phyloP scores from a whole-genome alignment of 129 eudicot genomes.

The Flaveria bidentis region DNA sequence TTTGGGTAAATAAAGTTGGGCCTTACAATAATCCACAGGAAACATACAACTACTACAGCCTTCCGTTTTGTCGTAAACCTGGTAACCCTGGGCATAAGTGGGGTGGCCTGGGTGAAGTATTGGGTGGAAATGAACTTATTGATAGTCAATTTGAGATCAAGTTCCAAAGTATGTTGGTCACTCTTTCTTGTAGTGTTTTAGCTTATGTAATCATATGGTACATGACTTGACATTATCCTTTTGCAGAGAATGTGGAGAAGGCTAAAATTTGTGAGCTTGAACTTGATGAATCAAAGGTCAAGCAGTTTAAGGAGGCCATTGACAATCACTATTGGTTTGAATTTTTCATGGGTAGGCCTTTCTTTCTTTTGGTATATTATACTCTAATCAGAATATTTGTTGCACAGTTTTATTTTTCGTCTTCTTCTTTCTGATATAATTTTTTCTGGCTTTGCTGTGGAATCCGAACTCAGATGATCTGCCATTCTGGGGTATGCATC shows the following conservation, averaged over 20 bases:
- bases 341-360: constrained; percentile 79
- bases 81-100: constrained; percentile 72
- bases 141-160: constrained; percentile 77
- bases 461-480: constrained; percentile 63
- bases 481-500: constrained; percentile 84
- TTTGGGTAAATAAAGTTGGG: constrained; percentile 92
- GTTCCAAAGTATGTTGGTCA: constrained; percentile 57
- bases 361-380: background rate
- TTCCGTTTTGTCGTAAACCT: constrained; percentile 73
- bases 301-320: constrained; percentile 81
- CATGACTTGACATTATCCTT: constrained; percentile 15
- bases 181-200: constrained; percentile 2
- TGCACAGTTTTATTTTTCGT: background rate
- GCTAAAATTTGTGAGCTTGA: constrained; percentile 66
- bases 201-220: constrained; percentile 4
- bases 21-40: constrained; percentile 92
- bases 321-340: constrained; percentile 92
- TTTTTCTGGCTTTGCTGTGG: constrained; percentile 36
- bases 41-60: constrained; percentile 81
- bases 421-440: constrained; percentile 21
- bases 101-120: constrained; percentile 94
- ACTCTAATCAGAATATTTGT: background rate
- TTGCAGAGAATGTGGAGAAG: constrained; percentile 73
- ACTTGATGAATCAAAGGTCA: constrained; percentile 72
- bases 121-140: constrained; percentile 90